These are phyloP conservation scores for Beauveria brongniartii DNA, from an alignment of 2,329 filamentous ascomycete genomes.

Conservation along the genomic window DNA sequence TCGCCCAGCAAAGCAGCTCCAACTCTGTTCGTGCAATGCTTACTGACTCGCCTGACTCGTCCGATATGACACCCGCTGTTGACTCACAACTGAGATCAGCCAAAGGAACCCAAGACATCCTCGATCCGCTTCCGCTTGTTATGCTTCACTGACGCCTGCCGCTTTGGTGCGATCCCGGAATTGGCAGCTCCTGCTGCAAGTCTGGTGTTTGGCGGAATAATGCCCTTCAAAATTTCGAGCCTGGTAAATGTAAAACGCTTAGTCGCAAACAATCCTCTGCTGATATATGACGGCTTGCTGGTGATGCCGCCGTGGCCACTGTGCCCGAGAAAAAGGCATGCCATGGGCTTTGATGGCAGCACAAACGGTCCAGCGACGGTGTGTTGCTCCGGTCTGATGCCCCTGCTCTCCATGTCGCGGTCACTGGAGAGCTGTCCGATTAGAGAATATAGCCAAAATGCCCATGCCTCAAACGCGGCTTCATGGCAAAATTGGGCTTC, in stretches of 20 bases:
- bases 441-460: constrained; percentile 34
- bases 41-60: neutral
- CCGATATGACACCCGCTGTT: neutral
- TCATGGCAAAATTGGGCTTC: constrained; percentile 26
- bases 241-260: constrained; percentile 27
- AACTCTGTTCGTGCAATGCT: neutral
- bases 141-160: constrained; percentile 18
- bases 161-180: neutral
- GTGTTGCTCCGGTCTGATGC: constrained; percentile 18
- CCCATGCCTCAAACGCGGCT: constrained; percentile 30
- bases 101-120: constrained; percentile 26
- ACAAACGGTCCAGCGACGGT: constrained; percentile 28
- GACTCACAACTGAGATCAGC: constrained; percentile 10
- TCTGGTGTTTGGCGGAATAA: constrained; percentile 5
- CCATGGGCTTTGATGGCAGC: constrained; percentile 31
- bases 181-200: neutral
- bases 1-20: neutral
- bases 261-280: constrained; percentile 27
- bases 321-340: constrained; percentile 30
- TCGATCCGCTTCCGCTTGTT: constrained; percentile 27
- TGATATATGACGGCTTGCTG: constrained; percentile 27
- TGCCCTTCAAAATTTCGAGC: neutral
- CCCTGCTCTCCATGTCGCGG: constrained; percentile 22
- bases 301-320: constrained; percentile 26
- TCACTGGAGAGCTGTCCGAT: constrained; percentile 30